Evolutionary conservation across 805 yeast species (phyloP).

Genomic region (Ascoidea tarda): DNA sequence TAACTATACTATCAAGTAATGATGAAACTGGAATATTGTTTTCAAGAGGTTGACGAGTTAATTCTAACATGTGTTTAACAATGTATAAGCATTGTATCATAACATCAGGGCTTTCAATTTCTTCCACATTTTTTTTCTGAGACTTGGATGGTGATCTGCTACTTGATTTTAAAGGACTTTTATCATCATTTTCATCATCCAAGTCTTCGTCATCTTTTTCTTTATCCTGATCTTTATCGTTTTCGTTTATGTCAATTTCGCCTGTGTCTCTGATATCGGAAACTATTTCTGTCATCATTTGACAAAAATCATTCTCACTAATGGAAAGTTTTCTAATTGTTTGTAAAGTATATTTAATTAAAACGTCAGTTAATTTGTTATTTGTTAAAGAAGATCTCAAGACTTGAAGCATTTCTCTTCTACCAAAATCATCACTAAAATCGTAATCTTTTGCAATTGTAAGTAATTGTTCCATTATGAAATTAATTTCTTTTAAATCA

Average conservation of each 20-base stretch:
- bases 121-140: constrained; percentile 13
- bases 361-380: constrained; percentile 37
- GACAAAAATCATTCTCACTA: constrained; percentile 72
- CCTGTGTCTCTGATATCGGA: constrained; percentile 66
- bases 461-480: constrained; percentile 61
- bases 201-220: constrained; percentile 16
- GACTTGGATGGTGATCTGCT: constrained; percentile 6
- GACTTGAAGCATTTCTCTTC: constrained; percentile 56
- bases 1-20: constrained; percentile 60
- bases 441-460: constrained; percentile 59
- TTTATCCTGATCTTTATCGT: constrained; percentile 11
- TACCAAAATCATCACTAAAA: constrained; percentile 81
- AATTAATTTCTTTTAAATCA: constrained; percentile 49
- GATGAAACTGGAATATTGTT: constrained; percentile 55
- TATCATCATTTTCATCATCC: constrained; percentile 11
- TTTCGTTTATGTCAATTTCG: constrained; percentile 25
- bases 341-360: constrained; percentile 41
- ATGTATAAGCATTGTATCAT: constrained; percentile 52
- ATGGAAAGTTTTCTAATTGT: constrained; percentile 61
- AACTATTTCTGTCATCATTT: constrained; percentile 74
- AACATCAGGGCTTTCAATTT: constrained; percentile 25
- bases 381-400: constrained; percentile 45
- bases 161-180: constrained; percentile 13
- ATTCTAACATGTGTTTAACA: constrained; percentile 54
- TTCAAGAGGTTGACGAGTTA: constrained; percentile 48